A percentile compares a stretch with the other conserved stretches of the same genome.
Evolutionary conservation across 208 protist species (phyloP).

Genomic region (Trypanosoma cruzi): DNA sequence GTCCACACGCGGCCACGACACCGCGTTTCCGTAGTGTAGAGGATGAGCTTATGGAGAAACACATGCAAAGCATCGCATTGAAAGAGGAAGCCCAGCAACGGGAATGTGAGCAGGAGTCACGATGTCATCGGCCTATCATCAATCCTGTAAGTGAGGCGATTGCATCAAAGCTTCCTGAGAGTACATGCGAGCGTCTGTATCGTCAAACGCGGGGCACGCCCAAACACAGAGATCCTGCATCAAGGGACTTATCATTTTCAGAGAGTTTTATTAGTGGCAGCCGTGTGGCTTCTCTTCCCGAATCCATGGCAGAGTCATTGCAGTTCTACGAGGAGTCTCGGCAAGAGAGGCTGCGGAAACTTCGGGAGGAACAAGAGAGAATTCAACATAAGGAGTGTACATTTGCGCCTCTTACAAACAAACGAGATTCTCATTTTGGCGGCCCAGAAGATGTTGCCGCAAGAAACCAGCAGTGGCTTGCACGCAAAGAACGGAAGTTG

Average conservation of each 20-base stretch:
- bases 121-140: constrained; percentile 51
- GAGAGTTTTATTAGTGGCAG: constrained; percentile 2
- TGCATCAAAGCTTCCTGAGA: constrained; percentile 50
- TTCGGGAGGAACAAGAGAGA: constrained; percentile 38
- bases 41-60: constrained; percentile 37
- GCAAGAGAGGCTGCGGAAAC: constrained; percentile 34
- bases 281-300: constrained; percentile 29
- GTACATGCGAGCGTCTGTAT: constrained; percentile 53
- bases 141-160: constrained; percentile 76
- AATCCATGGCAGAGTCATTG: constrained; percentile 37
- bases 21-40: constrained; percentile 30
- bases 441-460: constrained; percentile 30
- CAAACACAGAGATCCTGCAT: constrained; percentile 2
- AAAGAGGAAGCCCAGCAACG: constrained; percentile 14
- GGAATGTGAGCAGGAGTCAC: constrained; percentile 20
- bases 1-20: constrained; percentile 32
- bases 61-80: constrained; percentile 31
- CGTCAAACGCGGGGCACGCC: not conserved
- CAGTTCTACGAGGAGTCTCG: constrained; percentile 50
- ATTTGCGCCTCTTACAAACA: constrained; percentile 44
- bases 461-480: constrained; percentile 45
- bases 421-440: constrained; percentile 1
- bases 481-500: constrained; percentile 42
- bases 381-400: constrained; percentile 56
- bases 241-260: not conserved